phyloP scores from a whole-genome alignment of 2,329 filamentous ascomycete species.

The Calonectria pauciramosa region DNA sequence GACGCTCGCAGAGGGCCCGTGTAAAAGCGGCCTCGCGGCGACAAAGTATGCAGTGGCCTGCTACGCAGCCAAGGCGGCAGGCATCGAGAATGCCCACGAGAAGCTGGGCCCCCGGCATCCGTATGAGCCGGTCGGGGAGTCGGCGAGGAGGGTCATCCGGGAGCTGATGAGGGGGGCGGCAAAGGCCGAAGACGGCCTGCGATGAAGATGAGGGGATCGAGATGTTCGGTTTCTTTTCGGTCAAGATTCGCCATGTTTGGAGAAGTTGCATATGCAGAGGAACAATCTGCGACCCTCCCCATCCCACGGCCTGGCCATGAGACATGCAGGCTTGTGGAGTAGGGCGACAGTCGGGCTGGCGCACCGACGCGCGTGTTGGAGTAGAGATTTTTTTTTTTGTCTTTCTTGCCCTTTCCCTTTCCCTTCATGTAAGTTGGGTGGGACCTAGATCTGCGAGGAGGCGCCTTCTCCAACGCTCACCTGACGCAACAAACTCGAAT shows the following conservation, averaged over 20 bases:
- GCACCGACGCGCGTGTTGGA: background rate
- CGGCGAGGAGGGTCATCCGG: constrained; percentile 57
- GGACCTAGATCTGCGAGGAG: background rate
- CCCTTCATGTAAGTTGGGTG: background rate
- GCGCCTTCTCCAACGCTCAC: constrained; percentile 1
- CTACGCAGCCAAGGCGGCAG: constrained; percentile 70
- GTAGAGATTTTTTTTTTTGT: constrained; percentile 1
- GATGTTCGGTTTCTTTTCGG: background rate
- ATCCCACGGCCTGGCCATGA: background rate
- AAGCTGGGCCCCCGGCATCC: constrained; percentile 72
- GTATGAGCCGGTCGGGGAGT: constrained; percentile 65
- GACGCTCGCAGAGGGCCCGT: constrained; percentile 74
- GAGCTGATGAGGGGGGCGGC: constrained; percentile 58
- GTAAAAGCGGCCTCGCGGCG: constrained; percentile 75
- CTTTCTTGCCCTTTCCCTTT: background rate
- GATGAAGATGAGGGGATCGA: background rate
- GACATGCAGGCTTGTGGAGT: background rate
- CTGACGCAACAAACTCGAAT: background rate
- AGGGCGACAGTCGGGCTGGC: background rate
- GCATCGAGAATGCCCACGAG: constrained; percentile 70
- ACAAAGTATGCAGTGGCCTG: constrained; percentile 78
- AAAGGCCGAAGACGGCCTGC: constrained; percentile 54
- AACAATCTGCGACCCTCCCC: background rate
- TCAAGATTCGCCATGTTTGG: background rate
- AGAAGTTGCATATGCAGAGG: background rate